Evolutionary conservation across 768 basidiomycete genomes (phyloP).

Genomic region (Gloeophyllum trabeum): DNA sequence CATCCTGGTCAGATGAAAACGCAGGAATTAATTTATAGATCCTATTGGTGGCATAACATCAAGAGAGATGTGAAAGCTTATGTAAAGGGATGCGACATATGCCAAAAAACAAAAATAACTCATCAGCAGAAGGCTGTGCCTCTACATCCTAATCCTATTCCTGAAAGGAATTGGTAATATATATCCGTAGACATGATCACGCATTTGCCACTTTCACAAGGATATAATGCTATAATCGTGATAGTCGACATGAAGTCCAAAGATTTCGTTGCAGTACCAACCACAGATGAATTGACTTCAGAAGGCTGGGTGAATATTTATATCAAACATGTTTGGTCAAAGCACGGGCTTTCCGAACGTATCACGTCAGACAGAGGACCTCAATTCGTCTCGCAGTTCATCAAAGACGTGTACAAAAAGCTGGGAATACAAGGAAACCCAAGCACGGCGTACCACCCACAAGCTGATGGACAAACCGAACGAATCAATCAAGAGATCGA

Average conservation of each 20-base stretch:
- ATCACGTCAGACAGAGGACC: conserved; percentile 11
- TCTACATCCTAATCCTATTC: conserved; percentile 12
- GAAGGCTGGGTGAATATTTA: conserved; percentile 4
- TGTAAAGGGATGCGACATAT: conserved; percentile 15
- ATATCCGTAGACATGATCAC: conserved; percentile 16
- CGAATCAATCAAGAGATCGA: conserved; percentile 16
- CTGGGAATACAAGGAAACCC: conserved; percentile 22
- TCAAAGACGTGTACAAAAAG: conserved; percentile 12
- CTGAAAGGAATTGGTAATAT: conserved; percentile 16
- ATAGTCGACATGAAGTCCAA: conserved; percentile 12
- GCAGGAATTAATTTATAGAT: conserved; percentile 9
- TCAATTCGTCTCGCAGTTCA: conserved; percentile 3
- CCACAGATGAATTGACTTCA: conserved; percentile 1
- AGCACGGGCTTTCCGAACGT: conserved; percentile 9
- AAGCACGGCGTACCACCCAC: conserved; percentile 8
- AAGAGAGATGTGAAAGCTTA: conserved; percentile 9
- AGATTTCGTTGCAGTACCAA: conserved; percentile 8
- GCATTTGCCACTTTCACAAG: conserved; percentile 12
- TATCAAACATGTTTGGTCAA: conserved; percentile 6
- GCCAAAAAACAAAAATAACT: conserved; percentile 15
- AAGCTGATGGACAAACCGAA: conserved; percentile 13
- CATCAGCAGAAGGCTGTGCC: conserved; percentile 4
- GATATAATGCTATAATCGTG: conserved; percentile 10
- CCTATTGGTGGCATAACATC: conserved; percentile 21
- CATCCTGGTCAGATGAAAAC: conserved; percentile 18